A percentile compares a stretch with the other conserved stretches of the same genome.
These are phyloP conservation scores for Cladosporium sp. DNA, from an alignment of 2,329 filamentous ascomycete species.

Conservation along the genomic window DNA sequence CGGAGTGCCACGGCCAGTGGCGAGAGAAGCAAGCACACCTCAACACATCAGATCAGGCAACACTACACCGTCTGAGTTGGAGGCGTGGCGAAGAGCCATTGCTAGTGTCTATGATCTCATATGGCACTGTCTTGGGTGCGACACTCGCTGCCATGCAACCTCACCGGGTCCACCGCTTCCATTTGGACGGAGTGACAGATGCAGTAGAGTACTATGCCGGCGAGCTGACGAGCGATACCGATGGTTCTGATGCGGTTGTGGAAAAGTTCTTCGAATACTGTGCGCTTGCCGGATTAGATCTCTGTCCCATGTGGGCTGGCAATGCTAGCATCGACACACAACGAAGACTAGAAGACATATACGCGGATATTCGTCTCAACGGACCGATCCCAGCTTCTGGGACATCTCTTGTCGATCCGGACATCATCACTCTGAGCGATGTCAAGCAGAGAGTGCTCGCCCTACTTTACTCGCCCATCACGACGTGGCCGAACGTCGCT, in stretches of 20 bases:
- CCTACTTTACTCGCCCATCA: neutral
- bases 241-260: neutral
- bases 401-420: neutral
- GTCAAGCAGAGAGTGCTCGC: neutral
- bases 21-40: neutral
- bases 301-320: neutral
- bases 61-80: neutral
- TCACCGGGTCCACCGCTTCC: slow-evolving; percentile 35
- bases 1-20: neutral
- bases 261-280: no score
- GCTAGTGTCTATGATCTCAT: neutral
- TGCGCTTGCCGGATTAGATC: no score
- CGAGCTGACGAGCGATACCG: neutral
- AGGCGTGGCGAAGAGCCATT: neutral
- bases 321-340: neutral
- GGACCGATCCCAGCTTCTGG: neutral
- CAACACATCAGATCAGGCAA: neutral
- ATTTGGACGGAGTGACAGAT: slow-evolving; percentile 42
- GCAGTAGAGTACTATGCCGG: neutral
- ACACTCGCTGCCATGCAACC: slow-evolving; percentile 43
- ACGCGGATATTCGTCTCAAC: neutral
- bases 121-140: slow-evolving; percentile 27
- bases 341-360: neutral
- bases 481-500: neutral
- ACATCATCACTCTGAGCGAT: neutral